Base-by-base conservation (phyloP, 148 eudicot species). In the Polygonum aviculare region DNA sequence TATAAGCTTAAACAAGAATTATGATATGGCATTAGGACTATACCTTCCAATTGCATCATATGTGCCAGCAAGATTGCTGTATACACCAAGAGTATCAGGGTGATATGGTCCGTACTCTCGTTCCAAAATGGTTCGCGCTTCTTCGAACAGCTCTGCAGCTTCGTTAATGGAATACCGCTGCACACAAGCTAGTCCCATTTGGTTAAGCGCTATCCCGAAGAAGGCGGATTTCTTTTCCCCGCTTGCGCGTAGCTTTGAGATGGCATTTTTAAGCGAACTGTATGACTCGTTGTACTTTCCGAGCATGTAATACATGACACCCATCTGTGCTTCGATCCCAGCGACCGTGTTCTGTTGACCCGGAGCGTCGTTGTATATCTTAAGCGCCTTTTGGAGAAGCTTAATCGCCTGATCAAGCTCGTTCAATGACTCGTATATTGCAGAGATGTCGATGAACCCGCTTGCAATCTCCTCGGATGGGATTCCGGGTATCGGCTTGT, bases 241-340 rank as follows among this genome's bases (percentile, higher is more conserved):
- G 82, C 86, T 89, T 0, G 89, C 88, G 55, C 99, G 87, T 60
- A 96, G 93, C 90, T 93, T 95, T 4, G 81, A 74, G 69, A 83
- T 83, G 21, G 94, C 94, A 72, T 78, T 93, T 78, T 86, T 88
- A 21, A 96, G 91, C 1, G 89, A 88, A 57, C 77, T 72, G 77
- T 96, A 93, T 2, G 99, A 88, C 77, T 96, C 98, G 5, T 84
- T 65, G 62, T 93, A 96, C 19, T 87, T 91, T 19, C 92, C 99
- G 59, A 96, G 81, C 90, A 96, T 86, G 76, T 92, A 96, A 78
- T 89, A 85, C 87, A 93, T 79, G 72, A 93, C 99, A 21, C 99
- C 99, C 88, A 96, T 93, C 82, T 93, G 99, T n/a, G 99, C 98
- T 76, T 96, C 98, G 65, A 96, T 93, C n/a, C 99, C 99, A 0